Evolutionary conservation across 768 basidiomycete genomes (phyloP).

Genomic region (Arthromyces matolae): DNA sequence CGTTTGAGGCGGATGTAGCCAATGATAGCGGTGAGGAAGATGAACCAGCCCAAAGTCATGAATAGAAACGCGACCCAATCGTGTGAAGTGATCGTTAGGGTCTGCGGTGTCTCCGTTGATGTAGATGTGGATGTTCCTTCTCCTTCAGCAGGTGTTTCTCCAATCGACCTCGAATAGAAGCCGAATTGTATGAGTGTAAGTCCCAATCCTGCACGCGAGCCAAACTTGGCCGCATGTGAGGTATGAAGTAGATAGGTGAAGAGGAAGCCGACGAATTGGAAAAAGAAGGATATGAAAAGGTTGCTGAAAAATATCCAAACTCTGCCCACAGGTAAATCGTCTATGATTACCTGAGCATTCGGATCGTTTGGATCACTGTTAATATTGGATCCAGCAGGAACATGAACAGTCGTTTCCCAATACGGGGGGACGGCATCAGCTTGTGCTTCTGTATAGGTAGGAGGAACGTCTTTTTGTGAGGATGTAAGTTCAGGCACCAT

Average conservation of each 20-base stretch:
- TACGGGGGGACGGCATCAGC: conserved; percentile 91
- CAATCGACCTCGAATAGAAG: too few relatives aligned
- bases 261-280: conserved; percentile 93
- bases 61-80: conserved; percentile 92
- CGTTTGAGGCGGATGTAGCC: conserved; percentile 83
- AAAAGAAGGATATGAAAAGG: conserved; percentile 86
- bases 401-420: conserved; percentile 94
- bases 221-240: conserved; percentile 90
- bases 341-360: conserved; percentile 70
- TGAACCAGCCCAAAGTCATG: conserved; percentile 94
- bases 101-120: conserved; percentile 36
- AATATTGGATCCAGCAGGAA: too few relatives aligned
- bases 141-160: background rate
- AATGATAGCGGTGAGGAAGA: conserved; percentile 78
- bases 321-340: conserved; percentile 85
- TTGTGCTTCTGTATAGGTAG: conserved; percentile 86
- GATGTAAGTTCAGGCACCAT: conserved; percentile 78
- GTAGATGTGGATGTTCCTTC: conserved; percentile 29
- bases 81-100: conserved; percentile 43
- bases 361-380: conserved; percentile 44
- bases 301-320: conserved; percentile 71
- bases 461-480: conserved; percentile 73
- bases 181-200: conserved; percentile 94
- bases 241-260: conserved; percentile 91
- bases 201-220: conserved; percentile 93